phyloP scores from a whole-genome alignment of 805 yeast species.

The Yarrowia bubula region DNA sequence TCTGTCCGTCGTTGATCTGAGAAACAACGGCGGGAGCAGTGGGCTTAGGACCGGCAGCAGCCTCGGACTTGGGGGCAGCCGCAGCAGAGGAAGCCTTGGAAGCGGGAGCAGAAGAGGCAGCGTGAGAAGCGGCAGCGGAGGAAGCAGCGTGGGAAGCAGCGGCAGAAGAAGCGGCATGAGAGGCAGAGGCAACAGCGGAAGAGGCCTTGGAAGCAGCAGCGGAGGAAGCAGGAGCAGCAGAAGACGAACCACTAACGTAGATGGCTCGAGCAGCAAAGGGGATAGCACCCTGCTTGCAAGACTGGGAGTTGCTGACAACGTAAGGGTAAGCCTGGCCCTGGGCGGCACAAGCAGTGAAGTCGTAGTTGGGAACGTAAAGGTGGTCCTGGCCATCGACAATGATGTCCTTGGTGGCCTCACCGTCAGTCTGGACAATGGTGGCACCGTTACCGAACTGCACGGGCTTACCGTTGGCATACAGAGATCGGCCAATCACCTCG shows the following conservation, averaged over 20 bases:
- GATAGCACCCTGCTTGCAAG: neutral
- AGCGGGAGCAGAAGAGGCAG: neutral
- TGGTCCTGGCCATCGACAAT: slow-evolving; percentile 9
- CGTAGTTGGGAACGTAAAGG: slow-evolving; percentile 12
- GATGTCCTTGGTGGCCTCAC: neutral
- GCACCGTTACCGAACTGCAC: neutral
- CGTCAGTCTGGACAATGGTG: neutral
- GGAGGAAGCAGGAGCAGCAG: neutral
- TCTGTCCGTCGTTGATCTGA: slow-evolving; percentile 24
- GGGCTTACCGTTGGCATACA: slow-evolving; percentile 16
- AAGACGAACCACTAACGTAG: neutral
- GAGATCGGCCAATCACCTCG: neutral
- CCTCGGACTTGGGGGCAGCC: neutral
- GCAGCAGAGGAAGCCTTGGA: neutral
- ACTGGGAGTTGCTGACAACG: neutral
- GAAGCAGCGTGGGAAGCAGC: neutral
- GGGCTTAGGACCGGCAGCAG: neutral
- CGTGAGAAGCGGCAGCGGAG: neutral
- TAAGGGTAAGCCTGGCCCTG: neutral
- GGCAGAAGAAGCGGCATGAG: neutral
- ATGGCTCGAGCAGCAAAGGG: slow-evolving; percentile 4
- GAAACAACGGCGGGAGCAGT: slow-evolving; percentile 4
- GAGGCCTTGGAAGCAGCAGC: neutral
- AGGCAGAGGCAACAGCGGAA: neutral
- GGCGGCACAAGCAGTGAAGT: slow-evolving; percentile 4